phyloP scores from a whole-genome alignment of 2,329 filamentous ascomycete species.

The Dendryphion nanum region DNA sequence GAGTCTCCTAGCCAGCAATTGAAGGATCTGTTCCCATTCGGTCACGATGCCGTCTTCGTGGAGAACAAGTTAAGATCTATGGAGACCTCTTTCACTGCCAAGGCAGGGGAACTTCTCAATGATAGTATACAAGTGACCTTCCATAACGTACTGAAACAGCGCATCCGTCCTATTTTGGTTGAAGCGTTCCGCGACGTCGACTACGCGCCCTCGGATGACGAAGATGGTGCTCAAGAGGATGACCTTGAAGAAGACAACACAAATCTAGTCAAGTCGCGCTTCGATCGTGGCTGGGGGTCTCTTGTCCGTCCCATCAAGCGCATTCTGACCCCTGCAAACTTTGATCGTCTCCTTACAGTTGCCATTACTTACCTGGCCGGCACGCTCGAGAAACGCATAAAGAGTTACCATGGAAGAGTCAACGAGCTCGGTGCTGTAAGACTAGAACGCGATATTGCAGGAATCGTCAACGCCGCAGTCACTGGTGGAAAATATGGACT shows the following conservation, averaged over 20 bases:
- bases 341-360: slow-evolving; percentile 70
- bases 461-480: slow-evolving; percentile 64
- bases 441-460: slow-evolving; percentile 80
- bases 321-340: slow-evolving; percentile 76
- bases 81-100: slow-evolving; percentile 69
- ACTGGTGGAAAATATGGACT: slow-evolving; percentile 72
- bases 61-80: slow-evolving; percentile 66
- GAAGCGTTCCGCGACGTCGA: slow-evolving; percentile 92
- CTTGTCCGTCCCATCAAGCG: slow-evolving; percentile 82
- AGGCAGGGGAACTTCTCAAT: slow-evolving; percentile 76
- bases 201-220: slow-evolving; percentile 66
- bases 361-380: slow-evolving; percentile 73
- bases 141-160: slow-evolving; percentile 80
- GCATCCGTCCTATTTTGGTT: slow-evolving; percentile 77
- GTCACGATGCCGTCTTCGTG: slow-evolving; percentile 70
- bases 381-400: slow-evolving; percentile 83
- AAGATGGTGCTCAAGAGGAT: slow-evolving; percentile 41
- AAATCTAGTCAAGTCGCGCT: slow-evolving; percentile 73
- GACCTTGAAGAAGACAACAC: slow-evolving; percentile 48
- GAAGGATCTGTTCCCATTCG: slow-evolving; percentile 72
- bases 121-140: slow-evolving; percentile 87
- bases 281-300: slow-evolving; percentile 81
- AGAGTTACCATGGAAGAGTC: slow-evolving; percentile 73
- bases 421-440: slow-evolving; percentile 79
- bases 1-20: slow-evolving; percentile 39